Evolutionary conservation across 257 asterid species (phyloP), one percentile per base, ranked within the genome.

Genomic region (Lycium ferocissimum): DNA sequence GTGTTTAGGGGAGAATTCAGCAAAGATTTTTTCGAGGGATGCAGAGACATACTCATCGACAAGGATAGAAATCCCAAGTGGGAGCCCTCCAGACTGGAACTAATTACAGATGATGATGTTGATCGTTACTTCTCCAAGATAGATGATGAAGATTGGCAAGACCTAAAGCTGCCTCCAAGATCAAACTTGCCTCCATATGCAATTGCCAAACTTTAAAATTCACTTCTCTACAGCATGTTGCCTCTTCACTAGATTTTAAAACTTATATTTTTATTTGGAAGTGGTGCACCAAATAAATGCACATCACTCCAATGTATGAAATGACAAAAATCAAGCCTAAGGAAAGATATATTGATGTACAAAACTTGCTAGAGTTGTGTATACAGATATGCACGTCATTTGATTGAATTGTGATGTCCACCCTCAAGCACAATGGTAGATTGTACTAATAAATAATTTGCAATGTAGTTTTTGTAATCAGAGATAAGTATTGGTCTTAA

Each of bases 31-130:
- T 76, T 83, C 40, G 80, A 83, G 82, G 82, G 45, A 40, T 40
- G 45, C 45, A 40, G 45, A 40, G 45, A 5, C 45, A 40, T 92
- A 84, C 93, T 93, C 35, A 40, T 89, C 82, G 96, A 93, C 91
- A 93, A 93, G 89, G 97, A 93, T 70, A 88, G 71, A 89, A 93
- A 93, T 78, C 97, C 96, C 33, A 26, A 26, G 85, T 40, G 43
- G 43, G 43, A 40, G 43, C 43, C 43, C 43, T 40, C 43, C 33
- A 26, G 33, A 26, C 33, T 26, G 33, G 33, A 26, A 26, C 33
- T 26, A 26, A 26, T 26, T 26, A 26, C 33, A 26, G 33, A 26
- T 26, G 33, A 26, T 26, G 33, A 26, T 26, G 33, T 26, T 26
- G 33, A 26, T 26, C 33, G 33, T 26, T 26, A 26, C 33, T 26